Conservation (phyloP, 2,329 filamentous ascomycete species). For the Arthroderma uncinatum region DNA sequence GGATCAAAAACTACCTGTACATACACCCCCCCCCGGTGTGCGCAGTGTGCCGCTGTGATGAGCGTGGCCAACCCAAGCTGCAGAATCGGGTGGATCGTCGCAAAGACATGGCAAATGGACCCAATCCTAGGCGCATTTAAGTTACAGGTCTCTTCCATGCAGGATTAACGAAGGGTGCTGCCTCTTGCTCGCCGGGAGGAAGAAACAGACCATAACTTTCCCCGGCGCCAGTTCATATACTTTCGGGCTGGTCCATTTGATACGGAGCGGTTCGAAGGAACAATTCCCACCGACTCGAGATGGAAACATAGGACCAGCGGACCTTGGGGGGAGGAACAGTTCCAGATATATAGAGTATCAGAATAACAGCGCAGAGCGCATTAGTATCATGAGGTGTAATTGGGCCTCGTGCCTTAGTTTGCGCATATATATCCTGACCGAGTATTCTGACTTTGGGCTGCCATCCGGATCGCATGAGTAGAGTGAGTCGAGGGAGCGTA, state of each 20-base stretch:
- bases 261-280: background rate
- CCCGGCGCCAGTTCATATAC: background rate
- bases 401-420: background rate
- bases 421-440: background rate
- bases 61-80: slow-evolving; percentile 6
- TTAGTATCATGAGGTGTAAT: background rate
- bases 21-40: background rate
- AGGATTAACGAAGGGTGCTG: background rate
- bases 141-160: background rate
- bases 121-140: slow-evolving; percentile 4
- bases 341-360: background rate
- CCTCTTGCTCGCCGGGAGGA: background rate
- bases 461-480: background rate
- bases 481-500: background rate
- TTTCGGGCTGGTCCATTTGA: background rate
- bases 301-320: background rate
- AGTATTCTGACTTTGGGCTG: background rate
- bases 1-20: background rate
- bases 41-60: slow-evolving; percentile 1
- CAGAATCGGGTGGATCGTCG: slow-evolving; percentile 5
- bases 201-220: background rate
- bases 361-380: background rate
- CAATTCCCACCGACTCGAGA: slow-evolving; percentile 1
- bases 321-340: background rate
- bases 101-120: slow-evolving; percentile 6